Conservation (phyloP, 1,284 basidiomycete species). For the Moniliophthora roreri region DNA sequence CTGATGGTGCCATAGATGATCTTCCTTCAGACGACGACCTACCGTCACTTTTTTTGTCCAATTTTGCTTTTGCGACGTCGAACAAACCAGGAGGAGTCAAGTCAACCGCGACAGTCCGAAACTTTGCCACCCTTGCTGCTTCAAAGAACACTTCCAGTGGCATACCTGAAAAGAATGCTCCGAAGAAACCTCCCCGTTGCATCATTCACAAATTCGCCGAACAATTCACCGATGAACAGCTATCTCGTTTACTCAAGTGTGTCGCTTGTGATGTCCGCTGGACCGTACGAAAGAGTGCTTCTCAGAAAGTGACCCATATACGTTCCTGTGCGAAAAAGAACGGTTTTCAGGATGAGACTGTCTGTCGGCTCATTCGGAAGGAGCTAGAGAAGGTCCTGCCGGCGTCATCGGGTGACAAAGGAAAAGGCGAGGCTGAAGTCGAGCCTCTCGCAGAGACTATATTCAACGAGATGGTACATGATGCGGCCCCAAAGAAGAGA, state of each 20-base stretch:
- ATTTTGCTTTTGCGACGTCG: slow-evolving; percentile 31
- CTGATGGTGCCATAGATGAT: slow-evolving; percentile 2
- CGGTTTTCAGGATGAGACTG: slow-evolving; percentile 50
- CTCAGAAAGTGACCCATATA: slow-evolving; percentile 67
- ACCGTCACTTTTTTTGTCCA: slow-evolving; percentile 21
- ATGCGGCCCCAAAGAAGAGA: slow-evolving; percentile 43
- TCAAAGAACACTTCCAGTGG: not conserved
- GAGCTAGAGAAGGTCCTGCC: slow-evolving; percentile 35
- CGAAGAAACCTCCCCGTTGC: slow-evolving; percentile 17
- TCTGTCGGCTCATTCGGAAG: slow-evolving; percentile 50
- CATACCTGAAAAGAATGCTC: not conserved
- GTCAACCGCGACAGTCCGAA: slow-evolving; percentile 9
- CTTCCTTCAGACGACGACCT: slow-evolving; percentile 9
- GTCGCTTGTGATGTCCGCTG: slow-evolving; percentile 65
- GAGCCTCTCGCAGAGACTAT: slow-evolving; percentile 38
- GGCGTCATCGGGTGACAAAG: slow-evolving; percentile 18
- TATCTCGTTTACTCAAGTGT: slow-evolving; percentile 54
- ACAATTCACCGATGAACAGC: slow-evolving; percentile 44
- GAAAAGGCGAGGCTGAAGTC: slow-evolving; percentile 19
- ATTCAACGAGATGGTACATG: slow-evolving; percentile 53
- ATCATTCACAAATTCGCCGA: slow-evolving; percentile 24
- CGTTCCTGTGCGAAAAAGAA: slow-evolving; percentile 64
- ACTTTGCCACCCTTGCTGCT: not conserved
- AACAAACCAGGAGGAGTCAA: slow-evolving; percentile 10
- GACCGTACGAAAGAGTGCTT: slow-evolving; percentile 63